Percentiles rank a stretch among this genome's conserved stretches.
These are phyloP conservation scores for Neurospora africana DNA, from an alignment of 495 filamentous ascomycete genomes.

Conservation along the genomic window DNA sequence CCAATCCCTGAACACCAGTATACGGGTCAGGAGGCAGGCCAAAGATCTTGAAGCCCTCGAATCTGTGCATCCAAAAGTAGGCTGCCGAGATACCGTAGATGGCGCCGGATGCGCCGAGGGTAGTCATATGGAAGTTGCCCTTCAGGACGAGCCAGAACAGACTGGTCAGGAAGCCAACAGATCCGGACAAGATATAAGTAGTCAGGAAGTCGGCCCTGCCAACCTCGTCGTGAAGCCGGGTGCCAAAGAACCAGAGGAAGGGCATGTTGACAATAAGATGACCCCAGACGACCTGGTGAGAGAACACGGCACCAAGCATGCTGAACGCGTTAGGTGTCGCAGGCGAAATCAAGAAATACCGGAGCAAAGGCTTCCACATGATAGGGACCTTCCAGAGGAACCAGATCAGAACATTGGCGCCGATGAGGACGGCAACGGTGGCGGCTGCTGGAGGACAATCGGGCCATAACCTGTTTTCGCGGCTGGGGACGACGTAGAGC, in stretches of 20 bases:
- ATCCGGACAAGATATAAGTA: constrained; percentile 60
- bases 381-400: constrained; percentile 58
- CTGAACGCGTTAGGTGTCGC: constrained; percentile 54
- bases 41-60: constrained; percentile 40
- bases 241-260: constrained; percentile 40
- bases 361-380: constrained; percentile 64
- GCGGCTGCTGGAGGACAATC: constrained; percentile 69
- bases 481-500: constrained; percentile 53
- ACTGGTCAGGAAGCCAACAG: constrained; percentile 52
- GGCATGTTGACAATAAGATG: constrained; percentile 69
- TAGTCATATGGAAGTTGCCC: constrained; percentile 21
- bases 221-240: constrained; percentile 67
- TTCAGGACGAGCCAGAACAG: constrained; percentile 48
- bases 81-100: constrained; percentile 57
- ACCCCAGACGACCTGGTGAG: constrained; percentile 51
- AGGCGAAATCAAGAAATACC: constrained; percentile 62
- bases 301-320: constrained; percentile 65
- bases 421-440: constrained; percentile 58
- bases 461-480: constrained; percentile 53
- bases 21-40: constrained; percentile 41
- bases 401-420: constrained; percentile 52
- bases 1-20: constrained; percentile 39
- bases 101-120: constrained; percentile 66
- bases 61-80: constrained; percentile 55
- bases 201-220: constrained; percentile 77